Base-by-base conservation (phyloP, 2,329 filamentous ascomycete species). In the Hypoxylon sp. region DNA sequence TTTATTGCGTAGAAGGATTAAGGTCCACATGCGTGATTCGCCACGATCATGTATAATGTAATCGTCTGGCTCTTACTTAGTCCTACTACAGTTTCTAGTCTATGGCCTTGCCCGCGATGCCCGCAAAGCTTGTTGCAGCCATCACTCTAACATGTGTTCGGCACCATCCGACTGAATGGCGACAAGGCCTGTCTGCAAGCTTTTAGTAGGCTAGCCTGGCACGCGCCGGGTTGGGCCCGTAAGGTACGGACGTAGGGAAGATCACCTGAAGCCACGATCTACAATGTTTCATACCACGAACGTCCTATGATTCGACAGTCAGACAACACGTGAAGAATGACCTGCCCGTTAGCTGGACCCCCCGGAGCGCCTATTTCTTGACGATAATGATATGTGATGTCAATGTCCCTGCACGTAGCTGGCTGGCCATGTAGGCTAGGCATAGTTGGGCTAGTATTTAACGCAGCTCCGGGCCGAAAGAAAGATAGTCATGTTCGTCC, bases 191-290 rank as follows among this genome's bases (percentile, higher is more conserved):
- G 42, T 43, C 49, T 52, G 43, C 51, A 43, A 37, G 29, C 29
- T 58, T 42, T 50, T 59, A 40, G 59, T 60, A 61, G 59, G 59
- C 47, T 36, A 55, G 41, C 36, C 38, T 49, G 29, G 23, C 19
- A 56, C 55, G 46, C 62, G 41, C 51, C 47, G 55, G 60, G 60
- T 55, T 56, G 42, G 52, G 59, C 59, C 55, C 60, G 60, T 61
- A 60, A 64, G 61, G 59, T 68, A 67, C 65, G 66, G 57, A 62
- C 65, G 65, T 68, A 67, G 51, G 57, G 52, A 38, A 57, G 59
- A 62, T 62, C 55, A 55, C 60, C 57, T 53, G 42, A 59, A 67
- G 65, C 63, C 65, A 67, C 58, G 57, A 57, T 64, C 55, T 59
- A 11, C 20, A 34, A 51, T 66, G 64, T 67, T 59, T 66, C 56